phyloP scores from a whole-genome alignment of 140 eudicot species.

The Flaveria floridana region DNA sequence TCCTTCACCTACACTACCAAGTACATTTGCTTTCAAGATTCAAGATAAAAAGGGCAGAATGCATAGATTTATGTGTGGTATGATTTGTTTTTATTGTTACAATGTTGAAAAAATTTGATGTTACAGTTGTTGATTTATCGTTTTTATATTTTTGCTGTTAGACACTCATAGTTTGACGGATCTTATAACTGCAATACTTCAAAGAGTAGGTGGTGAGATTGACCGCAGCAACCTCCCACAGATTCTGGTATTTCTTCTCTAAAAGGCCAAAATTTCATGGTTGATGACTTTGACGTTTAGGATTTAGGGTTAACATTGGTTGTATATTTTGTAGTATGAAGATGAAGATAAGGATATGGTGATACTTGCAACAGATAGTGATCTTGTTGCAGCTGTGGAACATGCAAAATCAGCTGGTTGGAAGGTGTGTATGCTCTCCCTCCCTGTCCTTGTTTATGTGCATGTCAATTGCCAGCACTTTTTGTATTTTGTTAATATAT shows the following conservation, averaged over 20 bases:
- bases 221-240: conserved; percentile 88
- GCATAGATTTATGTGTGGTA: conserved; percentile 83
- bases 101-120: not conserved
- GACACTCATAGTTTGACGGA: conserved; percentile 81
- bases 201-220: conserved; percentile 88
- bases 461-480: not conserved
- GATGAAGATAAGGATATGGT: conserved; percentile 93
- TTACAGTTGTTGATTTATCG: conserved; percentile 10
- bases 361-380: conserved; percentile 84
- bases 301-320: conserved; percentile 11
- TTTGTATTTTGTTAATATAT: no score
- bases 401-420: conserved; percentile 88
- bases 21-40: conserved; percentile 77
- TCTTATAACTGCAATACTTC: conserved; percentile 82
- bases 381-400: conserved; percentile 90
- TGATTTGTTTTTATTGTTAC: conserved; percentile 15
- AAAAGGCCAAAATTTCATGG: not conserved
- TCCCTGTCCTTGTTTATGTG: not conserved
- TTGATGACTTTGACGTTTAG: not conserved
- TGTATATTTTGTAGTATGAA: conserved; percentile 60
- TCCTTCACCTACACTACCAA: conserved; percentile 55
- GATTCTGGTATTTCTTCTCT: conserved; percentile 60
- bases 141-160: conserved; percentile 37
- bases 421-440: conserved; percentile 59
- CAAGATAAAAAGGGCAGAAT: conserved; percentile 85